These are phyloP conservation scores for Backusella psychrophila DNA, from an alignment of 192 early-diverging fungal genomes.

Conservation along the genomic window DNA sequence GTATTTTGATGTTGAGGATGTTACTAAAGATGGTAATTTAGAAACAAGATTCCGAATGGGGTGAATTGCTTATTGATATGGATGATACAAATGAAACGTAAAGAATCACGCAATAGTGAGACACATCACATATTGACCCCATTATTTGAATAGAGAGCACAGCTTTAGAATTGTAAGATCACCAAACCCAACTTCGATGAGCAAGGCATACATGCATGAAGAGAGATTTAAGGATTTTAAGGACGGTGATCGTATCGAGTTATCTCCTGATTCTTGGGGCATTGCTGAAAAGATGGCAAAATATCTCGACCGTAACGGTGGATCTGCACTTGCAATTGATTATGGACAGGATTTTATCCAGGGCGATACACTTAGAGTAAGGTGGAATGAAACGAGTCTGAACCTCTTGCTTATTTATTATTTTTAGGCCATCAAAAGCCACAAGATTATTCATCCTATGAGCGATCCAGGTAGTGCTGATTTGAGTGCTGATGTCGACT, in stretches of 20 bases:
- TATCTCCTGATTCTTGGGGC: conserved; percentile 77
- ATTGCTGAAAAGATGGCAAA: conserved; percentile 67
- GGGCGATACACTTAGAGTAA: conserved; percentile 63
- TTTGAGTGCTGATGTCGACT: conserved; percentile 93
- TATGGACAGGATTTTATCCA: conserved; percentile 82
- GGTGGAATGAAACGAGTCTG: not conserved
- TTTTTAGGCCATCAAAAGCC: conserved; percentile 73
- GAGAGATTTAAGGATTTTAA: conserved; percentile 49
- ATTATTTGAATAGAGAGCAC: conserved; percentile 28
- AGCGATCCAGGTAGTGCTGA: conserved; percentile 81
- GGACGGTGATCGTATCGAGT: conserved; percentile 77
- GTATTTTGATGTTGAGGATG: no score
- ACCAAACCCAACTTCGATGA: conserved; percentile 57
- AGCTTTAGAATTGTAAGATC: conserved; percentile 78
- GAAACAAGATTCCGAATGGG: conserved; percentile 77
- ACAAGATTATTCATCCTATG: conserved; percentile 79
- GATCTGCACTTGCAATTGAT: conserved; percentile 80
- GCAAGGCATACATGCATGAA: conserved; percentile 40
- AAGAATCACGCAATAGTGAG: not conserved
- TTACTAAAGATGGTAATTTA: conserved; percentile 25
- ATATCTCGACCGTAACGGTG: conserved; percentile 63
- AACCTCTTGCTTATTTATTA: conserved; percentile 4
- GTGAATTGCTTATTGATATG: conserved; percentile 85
- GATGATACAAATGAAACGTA: conserved; percentile 63
- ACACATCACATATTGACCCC: no score